Evolutionary conservation across 148 eudicot genomes (phyloP).

Genomic region (Drosera capensis): DNA sequence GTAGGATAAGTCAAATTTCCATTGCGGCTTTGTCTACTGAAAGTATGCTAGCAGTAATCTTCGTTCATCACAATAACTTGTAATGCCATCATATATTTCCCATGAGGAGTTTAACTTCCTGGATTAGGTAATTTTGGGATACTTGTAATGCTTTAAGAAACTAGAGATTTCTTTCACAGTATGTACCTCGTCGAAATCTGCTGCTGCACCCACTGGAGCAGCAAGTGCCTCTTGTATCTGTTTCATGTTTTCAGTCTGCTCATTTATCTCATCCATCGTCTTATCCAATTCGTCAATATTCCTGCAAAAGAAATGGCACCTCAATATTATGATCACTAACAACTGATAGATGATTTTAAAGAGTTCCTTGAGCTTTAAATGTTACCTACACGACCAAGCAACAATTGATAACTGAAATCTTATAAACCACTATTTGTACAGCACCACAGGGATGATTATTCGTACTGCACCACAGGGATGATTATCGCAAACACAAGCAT

Average conservation of each 20-base stretch:
- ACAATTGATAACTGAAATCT: too few species aligned
- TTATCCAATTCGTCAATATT: constrained; percentile 74
- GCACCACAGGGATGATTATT: too few species aligned
- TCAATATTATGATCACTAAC: background rate
- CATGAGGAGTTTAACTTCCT: background rate
- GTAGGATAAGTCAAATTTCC: background rate
- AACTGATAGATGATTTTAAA: too few species aligned
- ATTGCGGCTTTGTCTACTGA: background rate
- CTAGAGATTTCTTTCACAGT: background rate
- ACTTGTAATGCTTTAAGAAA: too few species aligned
- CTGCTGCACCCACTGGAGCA: constrained; percentile 41
- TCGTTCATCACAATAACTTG: too few species aligned
- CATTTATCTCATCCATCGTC: constrained; percentile 74
- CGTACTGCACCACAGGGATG: too few species aligned
- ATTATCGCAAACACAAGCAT: too few species aligned
- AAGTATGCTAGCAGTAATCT: background rate
- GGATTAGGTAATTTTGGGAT: background rate
- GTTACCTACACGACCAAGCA: too few species aligned
- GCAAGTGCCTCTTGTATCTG: constrained; percentile 56
- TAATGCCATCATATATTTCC: too few species aligned
- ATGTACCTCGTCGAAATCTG: constrained; percentile 58
- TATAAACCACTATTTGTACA: too few species aligned
- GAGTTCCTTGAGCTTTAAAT: too few species aligned
- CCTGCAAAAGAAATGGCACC: constrained; percentile 16
- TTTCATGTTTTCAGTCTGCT: constrained; percentile 63